Evolutionary conservation across 495 filamentous ascomycete genomes (phyloP).

Genomic region (Mytilinidion resinicola): DNA sequence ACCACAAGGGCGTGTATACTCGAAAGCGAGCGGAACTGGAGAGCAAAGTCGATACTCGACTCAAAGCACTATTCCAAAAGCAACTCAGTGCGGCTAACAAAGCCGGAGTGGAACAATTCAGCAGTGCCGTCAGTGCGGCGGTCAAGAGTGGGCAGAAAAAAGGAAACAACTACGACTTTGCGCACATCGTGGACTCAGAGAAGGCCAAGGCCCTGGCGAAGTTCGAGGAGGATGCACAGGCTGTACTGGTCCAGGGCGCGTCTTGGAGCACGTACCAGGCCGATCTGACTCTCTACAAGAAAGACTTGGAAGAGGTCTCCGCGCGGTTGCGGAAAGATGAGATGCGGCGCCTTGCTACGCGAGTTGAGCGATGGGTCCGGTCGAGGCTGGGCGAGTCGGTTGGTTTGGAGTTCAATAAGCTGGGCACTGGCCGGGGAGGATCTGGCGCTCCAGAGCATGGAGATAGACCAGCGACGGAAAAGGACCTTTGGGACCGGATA

Average conservation of each 20-base stretch:
- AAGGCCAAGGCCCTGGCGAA: slow-evolving; percentile 65
- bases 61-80: slow-evolving; percentile 80
- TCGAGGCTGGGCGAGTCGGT: slow-evolving; percentile 80
- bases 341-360: slow-evolving; percentile 83
- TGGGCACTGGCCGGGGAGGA: slow-evolving; percentile 79
- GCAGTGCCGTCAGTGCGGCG: slow-evolving; percentile 70
- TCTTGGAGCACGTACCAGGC: slow-evolving; percentile 72
- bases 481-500: slow-evolving; percentile 90
- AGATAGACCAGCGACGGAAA: slow-evolving; percentile 65
- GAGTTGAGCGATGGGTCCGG: slow-evolving; percentile 88
- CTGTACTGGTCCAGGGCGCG: slow-evolving; percentile 66
- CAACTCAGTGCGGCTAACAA: slow-evolving; percentile 87
- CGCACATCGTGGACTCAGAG: slow-evolving; percentile 81
- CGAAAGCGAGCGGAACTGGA: slow-evolving; percentile 81
- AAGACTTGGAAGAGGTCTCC: slow-evolving; percentile 84
- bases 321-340: slow-evolving; percentile 79
- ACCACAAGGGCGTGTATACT: slow-evolving; percentile 90
- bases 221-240: slow-evolving; percentile 71
- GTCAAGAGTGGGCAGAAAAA: slow-evolving; percentile 91
- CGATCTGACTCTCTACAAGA: slow-evolving; percentile 55
- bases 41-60: slow-evolving; percentile 72
- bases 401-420: slow-evolving; percentile 88
- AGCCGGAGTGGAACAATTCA: slow-evolving; percentile 78
- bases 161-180: slow-evolving; percentile 83
- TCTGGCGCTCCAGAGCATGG: slow-evolving; percentile 70